phyloP scores from a whole-genome alignment of 306 rosid genomes.

The Prunus armeniaca region DNA sequence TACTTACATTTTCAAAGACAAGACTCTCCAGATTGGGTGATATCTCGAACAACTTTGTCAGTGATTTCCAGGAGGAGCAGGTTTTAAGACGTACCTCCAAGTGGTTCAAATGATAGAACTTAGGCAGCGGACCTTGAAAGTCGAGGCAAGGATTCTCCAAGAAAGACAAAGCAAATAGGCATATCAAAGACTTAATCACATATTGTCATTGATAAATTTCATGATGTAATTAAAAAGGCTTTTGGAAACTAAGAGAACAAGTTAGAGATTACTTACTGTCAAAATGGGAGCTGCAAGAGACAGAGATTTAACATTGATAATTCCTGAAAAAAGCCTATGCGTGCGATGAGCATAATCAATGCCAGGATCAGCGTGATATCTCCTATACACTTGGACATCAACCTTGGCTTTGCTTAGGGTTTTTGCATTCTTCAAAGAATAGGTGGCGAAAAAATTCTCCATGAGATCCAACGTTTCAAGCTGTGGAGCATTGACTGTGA shows the following conservation, averaged over 20 bases:
- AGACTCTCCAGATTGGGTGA: conserved; percentile 1
- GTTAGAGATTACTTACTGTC: neutral
- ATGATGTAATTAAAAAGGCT: neutral
- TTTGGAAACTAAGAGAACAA: too few relatives aligned
- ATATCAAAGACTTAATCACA: neutral
- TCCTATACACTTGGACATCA: neutral
- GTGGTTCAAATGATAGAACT: too few relatives aligned
- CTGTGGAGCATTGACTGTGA: neutral
- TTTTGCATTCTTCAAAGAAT: neutral
- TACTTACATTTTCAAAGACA: neutral
- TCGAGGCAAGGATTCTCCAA: neutral
- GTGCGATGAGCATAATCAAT: neutral
- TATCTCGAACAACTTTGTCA: neutral
- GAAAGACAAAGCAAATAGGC: neutral
- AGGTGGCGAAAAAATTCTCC: neutral
- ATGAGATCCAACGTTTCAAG: neutral
- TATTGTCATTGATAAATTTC: neutral
- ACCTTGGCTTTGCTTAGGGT: neutral
- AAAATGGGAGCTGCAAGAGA: neutral
- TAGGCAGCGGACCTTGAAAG: too few relatives aligned
- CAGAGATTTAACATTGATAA: neutral
- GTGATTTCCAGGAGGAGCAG: neutral
- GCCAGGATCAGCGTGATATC: too few relatives aligned
- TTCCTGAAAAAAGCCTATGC: neutral
- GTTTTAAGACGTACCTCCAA: neutral